Evolutionary conservation across 2,329 filamentous ascomycete species (phyloP).

Genomic region (Colletotrichum sp.): DNA sequence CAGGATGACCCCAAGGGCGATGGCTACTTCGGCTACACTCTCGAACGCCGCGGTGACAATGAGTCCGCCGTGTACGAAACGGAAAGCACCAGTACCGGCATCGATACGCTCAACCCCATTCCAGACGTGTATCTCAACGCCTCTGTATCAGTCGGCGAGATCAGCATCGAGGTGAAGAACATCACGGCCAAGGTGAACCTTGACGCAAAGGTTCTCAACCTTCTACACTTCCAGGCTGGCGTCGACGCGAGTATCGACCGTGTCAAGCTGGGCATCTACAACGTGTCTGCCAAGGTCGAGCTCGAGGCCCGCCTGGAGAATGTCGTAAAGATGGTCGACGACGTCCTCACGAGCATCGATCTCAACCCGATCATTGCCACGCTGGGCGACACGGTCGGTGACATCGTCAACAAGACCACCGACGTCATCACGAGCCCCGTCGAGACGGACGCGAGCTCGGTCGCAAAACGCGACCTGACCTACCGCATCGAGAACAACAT

Average conservation of each 20-base stretch:
- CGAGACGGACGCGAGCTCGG: not conserved
- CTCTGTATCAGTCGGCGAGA: constrained; percentile 60
- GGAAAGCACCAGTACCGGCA: constrained; percentile 48
- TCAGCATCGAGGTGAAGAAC: constrained; percentile 63
- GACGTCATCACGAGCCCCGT: constrained; percentile 20
- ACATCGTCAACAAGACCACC: constrained; percentile 45
- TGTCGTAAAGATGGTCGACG: constrained; percentile 62
- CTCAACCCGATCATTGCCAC: constrained; percentile 65
- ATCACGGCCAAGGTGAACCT: constrained; percentile 66
- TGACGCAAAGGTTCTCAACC: constrained; percentile 61
- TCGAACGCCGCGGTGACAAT: constrained; percentile 55
- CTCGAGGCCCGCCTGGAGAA: constrained; percentile 66
- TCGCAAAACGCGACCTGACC: constrained; percentile 29
- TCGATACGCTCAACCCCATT: constrained; percentile 44
- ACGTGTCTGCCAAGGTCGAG: constrained; percentile 62
- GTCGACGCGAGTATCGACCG: constrained; percentile 63
- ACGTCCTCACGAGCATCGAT: constrained; percentile 63
- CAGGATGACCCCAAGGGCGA: constrained; percentile 28
- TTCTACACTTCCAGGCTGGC: constrained; percentile 65
- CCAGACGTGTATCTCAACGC: constrained; percentile 68
- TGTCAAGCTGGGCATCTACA: constrained; percentile 61
- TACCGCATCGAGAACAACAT: constrained; percentile 62
- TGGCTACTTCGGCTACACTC: constrained; percentile 62
- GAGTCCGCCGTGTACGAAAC: constrained; percentile 60
- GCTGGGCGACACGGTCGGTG: constrained; percentile 52